Evolutionary conservation across 1,284 basidiomycete genomes (phyloP).

Genomic region (Melampsora abietis-canadensis): DNA sequence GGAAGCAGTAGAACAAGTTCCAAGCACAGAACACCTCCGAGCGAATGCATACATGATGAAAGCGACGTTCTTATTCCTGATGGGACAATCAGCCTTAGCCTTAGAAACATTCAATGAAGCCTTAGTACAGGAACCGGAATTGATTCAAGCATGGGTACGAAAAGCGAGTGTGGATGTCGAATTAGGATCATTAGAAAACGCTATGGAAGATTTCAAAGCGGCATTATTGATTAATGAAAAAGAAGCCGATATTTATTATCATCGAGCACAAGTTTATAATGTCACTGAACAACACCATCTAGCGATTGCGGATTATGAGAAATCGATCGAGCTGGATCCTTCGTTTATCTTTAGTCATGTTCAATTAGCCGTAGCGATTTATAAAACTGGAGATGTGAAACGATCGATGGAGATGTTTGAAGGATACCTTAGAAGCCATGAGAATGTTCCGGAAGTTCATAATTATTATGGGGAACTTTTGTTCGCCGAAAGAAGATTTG

Average conservation of each 20-base stretch:
- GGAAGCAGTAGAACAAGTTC: conserved; percentile 81
- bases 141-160: conserved; percentile 92
- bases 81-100: conserved; percentile 67
- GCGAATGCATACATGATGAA: conserved; percentile 89
- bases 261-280: conserved; percentile 96
- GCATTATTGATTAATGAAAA: conserved; percentile 77
- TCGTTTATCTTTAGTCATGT: conserved; percentile 91
- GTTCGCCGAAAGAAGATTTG: conserved; percentile 84
- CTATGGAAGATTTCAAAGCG: conserved; percentile 86
- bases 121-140: conserved; percentile 68
- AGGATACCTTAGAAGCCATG: not conserved
- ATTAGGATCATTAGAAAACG: conserved; percentile 64
- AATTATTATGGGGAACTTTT: conserved; percentile 82
- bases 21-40: conserved; percentile 65
- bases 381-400: conserved; percentile 76
- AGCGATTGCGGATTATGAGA: conserved; percentile 84
- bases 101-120: conserved; percentile 79
- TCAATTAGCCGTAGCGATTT: conserved; percentile 93
- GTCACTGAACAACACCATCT: conserved; percentile 85
- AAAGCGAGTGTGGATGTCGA: conserved; percentile 98
- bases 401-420: conserved; percentile 87
- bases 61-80: conserved; percentile 67
- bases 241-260: conserved; percentile 97
- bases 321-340: conserved; percentile 77
- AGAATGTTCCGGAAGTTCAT: conserved; percentile 46